Conservation (phyloP, 345 rosid genomes). For the Aethionema arabicum region DNA sequence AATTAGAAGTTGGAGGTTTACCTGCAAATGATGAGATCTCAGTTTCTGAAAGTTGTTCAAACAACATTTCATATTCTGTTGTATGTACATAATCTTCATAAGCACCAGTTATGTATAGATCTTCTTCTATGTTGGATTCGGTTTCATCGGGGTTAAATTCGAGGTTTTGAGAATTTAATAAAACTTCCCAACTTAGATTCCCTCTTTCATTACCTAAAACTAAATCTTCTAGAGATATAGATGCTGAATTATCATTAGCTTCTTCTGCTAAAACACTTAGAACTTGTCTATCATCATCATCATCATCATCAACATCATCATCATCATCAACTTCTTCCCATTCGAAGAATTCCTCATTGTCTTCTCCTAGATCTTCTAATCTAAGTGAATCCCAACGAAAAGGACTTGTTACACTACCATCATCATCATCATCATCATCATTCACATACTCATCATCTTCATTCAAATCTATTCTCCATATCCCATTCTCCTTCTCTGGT, state of each 20-base stretch:
- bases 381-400: slow-evolving; percentile 78
- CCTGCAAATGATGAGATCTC: slow-evolving; percentile 54
- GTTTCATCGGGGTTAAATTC: slow-evolving; percentile 52
- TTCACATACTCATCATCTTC: slow-evolving; percentile 26
- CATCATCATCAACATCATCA: slow-evolving; percentile 52
- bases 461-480: slow-evolving; percentile 32
- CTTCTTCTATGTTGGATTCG: slow-evolving; percentile 44
- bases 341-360: slow-evolving; percentile 69
- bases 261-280: slow-evolving; percentile 55
- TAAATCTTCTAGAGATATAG: slow-evolving; percentile 57
- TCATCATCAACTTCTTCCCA: slow-evolving; percentile 90
- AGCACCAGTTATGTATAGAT: slow-evolving; percentile 39
- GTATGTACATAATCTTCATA: slow-evolving; percentile 55
- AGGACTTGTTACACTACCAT: slow-evolving; percentile 48
- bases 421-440: slow-evolving; percentile 47
- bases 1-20: slow-evolving; percentile 67
- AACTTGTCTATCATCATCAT: slow-evolving; percentile 64
- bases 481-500: slow-evolving; percentile 37
- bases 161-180: slow-evolving; percentile 65
- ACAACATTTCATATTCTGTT: slow-evolving; percentile 66
- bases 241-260: slow-evolving; percentile 59
- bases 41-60: slow-evolving; percentile 65
- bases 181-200: slow-evolving; percentile 76
- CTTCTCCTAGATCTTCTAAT: slow-evolving; percentile 58
- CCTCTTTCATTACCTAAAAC: slow-evolving; percentile 51